These are phyloP conservation scores for Tephrocybe sp. DNA, from an alignment of 768 basidiomycete species.

Conservation along the genomic window DNA sequence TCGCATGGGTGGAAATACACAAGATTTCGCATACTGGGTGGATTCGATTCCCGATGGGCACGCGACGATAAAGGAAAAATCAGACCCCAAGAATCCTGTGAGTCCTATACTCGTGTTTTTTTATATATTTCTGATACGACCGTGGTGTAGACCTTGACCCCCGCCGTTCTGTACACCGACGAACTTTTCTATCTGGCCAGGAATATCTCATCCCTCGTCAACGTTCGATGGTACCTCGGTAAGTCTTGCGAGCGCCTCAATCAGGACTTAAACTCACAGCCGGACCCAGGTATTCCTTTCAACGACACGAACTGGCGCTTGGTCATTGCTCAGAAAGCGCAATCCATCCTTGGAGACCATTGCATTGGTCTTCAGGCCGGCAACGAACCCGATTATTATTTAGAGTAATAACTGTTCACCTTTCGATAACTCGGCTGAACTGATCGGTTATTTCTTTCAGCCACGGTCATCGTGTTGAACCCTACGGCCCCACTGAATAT, in stretches of 20 bases:
- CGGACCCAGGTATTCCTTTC: slow-evolving; percentile 51
- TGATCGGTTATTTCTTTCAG: neutral
- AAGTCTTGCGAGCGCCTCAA: slow-evolving; percentile 4
- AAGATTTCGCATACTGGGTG: slow-evolving; percentile 49
- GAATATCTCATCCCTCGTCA: slow-evolving; percentile 56
- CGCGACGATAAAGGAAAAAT: slow-evolving; percentile 41
- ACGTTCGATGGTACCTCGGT: slow-evolving; percentile 68
- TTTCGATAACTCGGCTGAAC: neutral
- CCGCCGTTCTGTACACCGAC: slow-evolving; percentile 58
- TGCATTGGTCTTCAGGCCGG: slow-evolving; percentile 70
- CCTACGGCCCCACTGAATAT: slow-evolving; percentile 41
- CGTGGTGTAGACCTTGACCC: slow-evolving; percentile 54
- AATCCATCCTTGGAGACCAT: slow-evolving; percentile 60
- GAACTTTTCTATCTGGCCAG: slow-evolving; percentile 67
- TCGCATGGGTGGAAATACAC: slow-evolving; percentile 67
- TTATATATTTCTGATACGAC: neutral
- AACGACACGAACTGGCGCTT: slow-evolving; percentile 60
- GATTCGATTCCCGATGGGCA: slow-evolving; percentile 37
- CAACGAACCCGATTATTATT: slow-evolving; percentile 80
- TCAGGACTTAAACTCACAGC: neutral
- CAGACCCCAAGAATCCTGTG: slow-evolving; percentile 29
- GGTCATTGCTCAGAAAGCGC: slow-evolving; percentile 53
- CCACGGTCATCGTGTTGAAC: slow-evolving; percentile 20
- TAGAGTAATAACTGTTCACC: slow-evolving; percentile 22
- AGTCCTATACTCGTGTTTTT: neutral